A percentile compares a stretch with the other conserved stretches of the same genome.
These are phyloP conservation scores for Setaria italica DNA, from an alignment of 202 grass and related monocot species.

Conservation along the genomic window DNA sequence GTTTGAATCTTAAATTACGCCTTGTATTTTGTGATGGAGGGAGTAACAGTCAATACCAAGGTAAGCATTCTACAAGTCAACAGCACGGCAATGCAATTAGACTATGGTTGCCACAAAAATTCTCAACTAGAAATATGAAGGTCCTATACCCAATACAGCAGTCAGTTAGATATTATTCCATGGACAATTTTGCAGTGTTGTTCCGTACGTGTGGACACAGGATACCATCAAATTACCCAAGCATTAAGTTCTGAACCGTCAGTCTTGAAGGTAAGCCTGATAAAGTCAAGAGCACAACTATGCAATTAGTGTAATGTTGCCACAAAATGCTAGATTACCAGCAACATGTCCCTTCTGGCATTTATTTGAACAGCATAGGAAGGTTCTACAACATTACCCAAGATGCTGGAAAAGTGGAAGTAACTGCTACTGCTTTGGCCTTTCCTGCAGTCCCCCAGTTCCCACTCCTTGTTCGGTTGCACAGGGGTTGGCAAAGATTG, in stretches of 20 bases:
- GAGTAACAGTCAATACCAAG: neutral
- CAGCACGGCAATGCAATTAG: neutral
- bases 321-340: constrained; percentile 16
- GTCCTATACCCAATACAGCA: too few species aligned
- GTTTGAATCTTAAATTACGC: too few species aligned
- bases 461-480: too few species aligned
- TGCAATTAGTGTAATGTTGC: neutral
- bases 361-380: neutral
- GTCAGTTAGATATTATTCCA: too few species aligned
- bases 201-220: too few species aligned
- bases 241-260: too few species aligned
- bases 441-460: neutral
- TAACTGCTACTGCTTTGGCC: neutral
- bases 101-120: constrained; percentile 10
- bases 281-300: neutral
- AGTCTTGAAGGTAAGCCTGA: too few species aligned
- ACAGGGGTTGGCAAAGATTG: too few species aligned
- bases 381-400: neutral
- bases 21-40: too few species aligned
- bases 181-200: too few species aligned
- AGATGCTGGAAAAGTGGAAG: neutral
- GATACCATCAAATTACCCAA: too few species aligned
- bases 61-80: neutral
- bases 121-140: too few species aligned
- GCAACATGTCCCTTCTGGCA: neutral